A percentile compares a stretch with the other conserved stretches of the same genome.
These are phyloP conservation scores for Arthroderma uncinatum DNA, from an alignment of 2,329 filamentous ascomycete genomes.

Conservation along the genomic window DNA sequence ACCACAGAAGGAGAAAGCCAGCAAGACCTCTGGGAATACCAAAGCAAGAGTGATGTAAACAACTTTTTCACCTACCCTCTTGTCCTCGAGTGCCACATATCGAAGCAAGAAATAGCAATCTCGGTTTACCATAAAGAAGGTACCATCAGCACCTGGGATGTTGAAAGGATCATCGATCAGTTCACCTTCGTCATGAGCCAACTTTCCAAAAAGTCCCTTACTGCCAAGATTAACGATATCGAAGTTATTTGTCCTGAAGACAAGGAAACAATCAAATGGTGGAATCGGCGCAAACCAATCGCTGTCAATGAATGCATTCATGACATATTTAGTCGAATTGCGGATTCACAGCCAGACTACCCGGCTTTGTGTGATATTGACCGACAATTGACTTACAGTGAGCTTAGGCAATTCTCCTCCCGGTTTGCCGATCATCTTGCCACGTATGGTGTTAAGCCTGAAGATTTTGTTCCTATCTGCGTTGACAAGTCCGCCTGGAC, in stretches of 20 bases:
- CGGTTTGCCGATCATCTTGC: conserved; percentile 10
- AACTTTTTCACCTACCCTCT: conserved; percentile 28
- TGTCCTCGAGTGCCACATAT: conserved; percentile 53
- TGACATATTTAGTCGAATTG: conserved; percentile 15
- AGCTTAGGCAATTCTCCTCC: conserved; percentile 16
- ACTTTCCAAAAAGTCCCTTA: conserved; percentile 21
- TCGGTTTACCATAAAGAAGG: conserved; percentile 56
- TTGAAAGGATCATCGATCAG: conserved; percentile 46
- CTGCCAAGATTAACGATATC: conserved; percentile 20
- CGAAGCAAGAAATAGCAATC: conserved; percentile 43
- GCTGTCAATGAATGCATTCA: conserved; percentile 15
- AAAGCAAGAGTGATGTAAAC: conserved; percentile 8
- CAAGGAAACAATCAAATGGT: conserved; percentile 23
- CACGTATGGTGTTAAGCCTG: conserved; percentile 11
- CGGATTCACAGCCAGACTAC: conserved; percentile 11
- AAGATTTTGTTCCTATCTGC: conserved; percentile 14
- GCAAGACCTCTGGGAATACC: conserved; percentile 11
- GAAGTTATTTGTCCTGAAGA: conserved; percentile 27
- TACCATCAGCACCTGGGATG: conserved; percentile 42
- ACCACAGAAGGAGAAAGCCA: conserved; percentile 9
- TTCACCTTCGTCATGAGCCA: conserved; percentile 33
- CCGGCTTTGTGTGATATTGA: conserved; percentile 18
- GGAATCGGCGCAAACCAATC: conserved; percentile 20
- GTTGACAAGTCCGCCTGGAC: conserved; percentile 52
- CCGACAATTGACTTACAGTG: conserved; percentile 14